Conservation (phyloP, 129 eudicot species). For the Centella asiatica region DNA sequence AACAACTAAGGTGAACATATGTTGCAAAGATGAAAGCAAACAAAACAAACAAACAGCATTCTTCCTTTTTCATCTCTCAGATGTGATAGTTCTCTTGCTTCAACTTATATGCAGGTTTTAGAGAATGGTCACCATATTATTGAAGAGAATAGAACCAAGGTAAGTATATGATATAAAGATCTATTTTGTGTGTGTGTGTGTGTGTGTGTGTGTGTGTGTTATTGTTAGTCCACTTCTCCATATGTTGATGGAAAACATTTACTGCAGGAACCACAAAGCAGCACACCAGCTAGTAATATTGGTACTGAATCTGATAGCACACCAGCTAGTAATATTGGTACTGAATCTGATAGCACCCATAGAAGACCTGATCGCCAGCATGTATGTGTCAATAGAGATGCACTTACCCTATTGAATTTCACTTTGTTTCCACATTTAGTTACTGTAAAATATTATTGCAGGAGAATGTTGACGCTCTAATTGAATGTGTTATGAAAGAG, state of each 20-base stretch:
- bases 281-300: conserved; percentile 51
- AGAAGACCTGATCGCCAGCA: conserved; percentile 89
- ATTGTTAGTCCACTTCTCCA: neutral
- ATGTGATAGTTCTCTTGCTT: neutral
- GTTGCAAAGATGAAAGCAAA: too few species aligned
- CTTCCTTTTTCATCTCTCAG: neutral
- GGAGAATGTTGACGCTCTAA: too few species aligned
- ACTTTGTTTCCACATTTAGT: conserved; percentile 2
- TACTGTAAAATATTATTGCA: conserved; percentile 12
- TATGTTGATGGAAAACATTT: conserved; percentile 6
- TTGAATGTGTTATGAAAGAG: too few species aligned
- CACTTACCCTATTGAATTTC: neutral
- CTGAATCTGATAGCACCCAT: conserved; percentile 58
- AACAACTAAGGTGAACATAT: conserved; percentile 32
- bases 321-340: conserved; percentile 48
- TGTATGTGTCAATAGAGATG: conserved; percentile 33
- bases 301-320: conserved; percentile 59
- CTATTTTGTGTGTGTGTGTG: too few species aligned
- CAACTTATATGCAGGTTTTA: conserved; percentile 33
- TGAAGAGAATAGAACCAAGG: conserved; percentile 41
- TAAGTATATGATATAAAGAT: conserved; percentile 21
- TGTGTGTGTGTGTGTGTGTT: neutral
- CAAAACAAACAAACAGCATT: neutral
- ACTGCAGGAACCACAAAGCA: conserved; percentile 52
- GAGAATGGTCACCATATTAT: conserved; percentile 56